Base-by-base conservation (phyloP, 352 stramenopile genomes). In the Pythium dissotocum region DNA sequence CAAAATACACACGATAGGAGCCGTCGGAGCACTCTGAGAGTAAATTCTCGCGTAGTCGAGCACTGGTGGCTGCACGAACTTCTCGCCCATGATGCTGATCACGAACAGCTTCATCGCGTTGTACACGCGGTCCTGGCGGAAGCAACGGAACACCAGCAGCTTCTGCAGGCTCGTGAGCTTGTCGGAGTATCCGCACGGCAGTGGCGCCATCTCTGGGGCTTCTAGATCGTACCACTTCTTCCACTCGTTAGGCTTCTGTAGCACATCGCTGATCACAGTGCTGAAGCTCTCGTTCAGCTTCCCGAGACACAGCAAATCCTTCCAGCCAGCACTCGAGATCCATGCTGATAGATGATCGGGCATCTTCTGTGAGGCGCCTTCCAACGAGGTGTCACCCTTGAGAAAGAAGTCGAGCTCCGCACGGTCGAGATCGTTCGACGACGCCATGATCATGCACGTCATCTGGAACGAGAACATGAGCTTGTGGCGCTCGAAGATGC, bases 401-500 rank as follows among this genome's bases (percentile, higher is more conserved):
- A 98, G 79, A 75, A 98, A 98, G 60, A 98, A 98, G 68, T 98
- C 94, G 18, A 99, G 85, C 63, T 98, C 88, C 0, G 73, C 66
- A 1, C 89, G 86, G 42, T 97, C 88, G 18, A 98, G 77, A 6
- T 91, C 80, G 16, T 82, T 82, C 0, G 94, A 82, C 13, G 89
- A 90, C 44, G 85, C 80, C 73, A 98, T 82, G 70, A 98, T 97
- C 95, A 98, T 98, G 71, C 90, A 98, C 14, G 95, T 97, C 88
- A 98, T 97, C 73, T 98, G 93, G 73, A 98, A 98, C 36, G 89
- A 95, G 71, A 98, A 98, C 91, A 98, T 98, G 65, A 98, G 85
- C 76, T 98, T 98, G 78, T 98, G 95, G n/a, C 92, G 86, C 82
- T 98, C 95, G 54, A 98, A 98, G 67, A 98, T 98, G 28, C 95